These are phyloP conservation scores for Microbotryomycetes sp. DNA, from an alignment of 1,284 basidiomycete species.

Conservation along the genomic window DNA sequence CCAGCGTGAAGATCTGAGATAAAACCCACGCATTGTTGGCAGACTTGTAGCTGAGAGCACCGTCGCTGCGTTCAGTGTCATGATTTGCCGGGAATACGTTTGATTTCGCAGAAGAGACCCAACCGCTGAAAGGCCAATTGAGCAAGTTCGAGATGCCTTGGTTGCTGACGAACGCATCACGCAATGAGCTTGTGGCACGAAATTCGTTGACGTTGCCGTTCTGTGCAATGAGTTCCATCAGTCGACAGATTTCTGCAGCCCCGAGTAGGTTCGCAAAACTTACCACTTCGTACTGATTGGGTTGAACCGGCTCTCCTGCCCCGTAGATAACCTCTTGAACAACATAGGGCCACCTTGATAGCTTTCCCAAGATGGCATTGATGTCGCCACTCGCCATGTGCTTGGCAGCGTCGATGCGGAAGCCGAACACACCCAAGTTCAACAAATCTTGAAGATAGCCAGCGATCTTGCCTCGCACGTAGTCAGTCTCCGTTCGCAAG, in stretches of 20 bases:
- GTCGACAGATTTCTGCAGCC: background rate
- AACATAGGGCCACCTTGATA: background rate
- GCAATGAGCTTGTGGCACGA: background rate
- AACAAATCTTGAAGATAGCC: slow-evolving; percentile 52
- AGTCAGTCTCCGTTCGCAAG: slow-evolving; percentile 49
- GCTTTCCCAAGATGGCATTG: background rate
- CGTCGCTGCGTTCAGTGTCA: slow-evolving; percentile 12
- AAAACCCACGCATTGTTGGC: slow-evolving; percentile 14
- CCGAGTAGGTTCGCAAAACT: background rate
- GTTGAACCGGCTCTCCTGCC: slow-evolving; percentile 38
- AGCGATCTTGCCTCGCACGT: slow-evolving; percentile 55
- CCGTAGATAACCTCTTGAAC: slow-evolving; percentile 6
- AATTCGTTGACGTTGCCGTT: slow-evolving; percentile 2
- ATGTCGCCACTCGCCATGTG: slow-evolving; percentile 48
- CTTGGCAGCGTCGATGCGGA: slow-evolving; percentile 62
- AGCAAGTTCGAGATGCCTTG: background rate
- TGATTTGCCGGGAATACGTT: slow-evolving; percentile 14
- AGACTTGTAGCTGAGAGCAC: slow-evolving; percentile 2
- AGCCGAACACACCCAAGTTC: slow-evolving; percentile 55
- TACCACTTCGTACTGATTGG: background rate
- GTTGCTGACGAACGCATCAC: background rate
- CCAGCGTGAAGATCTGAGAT: slow-evolving; percentile 11
- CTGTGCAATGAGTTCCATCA: background rate
- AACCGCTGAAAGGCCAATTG: background rate
- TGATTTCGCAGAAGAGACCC: background rate